These are phyloP conservation scores for Rhodomyrtus tomentosa DNA, from an alignment of 345 rosid genomes.

Conservation along the genomic window DNA sequence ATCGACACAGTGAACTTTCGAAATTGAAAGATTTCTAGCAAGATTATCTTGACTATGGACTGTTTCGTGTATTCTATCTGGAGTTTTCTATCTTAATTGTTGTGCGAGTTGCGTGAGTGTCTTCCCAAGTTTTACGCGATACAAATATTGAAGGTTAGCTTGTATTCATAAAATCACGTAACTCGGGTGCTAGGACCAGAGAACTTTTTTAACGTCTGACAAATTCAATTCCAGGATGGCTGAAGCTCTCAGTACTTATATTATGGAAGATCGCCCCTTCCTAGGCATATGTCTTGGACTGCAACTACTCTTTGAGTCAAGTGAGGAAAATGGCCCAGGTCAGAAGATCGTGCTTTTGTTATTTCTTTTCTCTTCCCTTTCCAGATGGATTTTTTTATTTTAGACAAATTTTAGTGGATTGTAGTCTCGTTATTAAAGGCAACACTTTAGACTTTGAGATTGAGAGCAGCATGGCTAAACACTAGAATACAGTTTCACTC, in stretches of 20 bases:
- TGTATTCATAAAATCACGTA: not conserved
- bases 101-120: not conserved
- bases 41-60: not conserved
- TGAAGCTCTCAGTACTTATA: slow-evolving; percentile 68
- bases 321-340: slow-evolving; percentile 95
- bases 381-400: not conserved
- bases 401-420: not conserved
- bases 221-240: slow-evolving; percentile 50
- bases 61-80: not conserved
- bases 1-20: not conserved
- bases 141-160: not conserved
- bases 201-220: not conserved
- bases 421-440: not conserved
- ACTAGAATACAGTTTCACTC: not conserved
- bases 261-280: slow-evolving; percentile 83
- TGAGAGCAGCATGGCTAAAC: not conserved
- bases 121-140: not conserved
- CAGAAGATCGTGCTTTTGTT: not conserved
- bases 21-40: not conserved
- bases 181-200: not conserved
- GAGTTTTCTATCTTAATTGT: not conserved
- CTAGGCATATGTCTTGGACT: slow-evolving; percentile 97
- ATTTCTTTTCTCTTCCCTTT: not conserved
- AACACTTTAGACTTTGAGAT: not conserved
- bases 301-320: slow-evolving; percentile 80